phyloP scores from a whole-genome alignment of 2,329 filamentous ascomycete genomes.

The Sporothrix schenckii region DNA sequence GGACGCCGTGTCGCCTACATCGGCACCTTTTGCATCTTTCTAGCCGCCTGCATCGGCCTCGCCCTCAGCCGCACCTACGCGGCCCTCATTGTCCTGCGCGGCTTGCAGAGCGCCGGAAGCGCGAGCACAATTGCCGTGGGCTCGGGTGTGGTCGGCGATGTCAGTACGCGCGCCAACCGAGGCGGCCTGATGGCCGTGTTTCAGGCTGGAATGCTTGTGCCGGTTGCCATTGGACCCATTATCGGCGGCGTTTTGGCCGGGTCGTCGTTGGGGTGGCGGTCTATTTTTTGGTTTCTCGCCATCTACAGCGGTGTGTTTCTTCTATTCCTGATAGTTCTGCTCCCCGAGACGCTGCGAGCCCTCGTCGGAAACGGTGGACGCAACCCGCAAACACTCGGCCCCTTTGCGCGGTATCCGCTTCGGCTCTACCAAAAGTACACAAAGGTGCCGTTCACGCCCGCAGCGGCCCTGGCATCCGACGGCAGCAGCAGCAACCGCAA shows the following conservation, averaged over 20 bases:
- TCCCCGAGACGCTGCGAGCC: conserved; percentile 62
- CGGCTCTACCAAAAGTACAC: conserved; percentile 43
- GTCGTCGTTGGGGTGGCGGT: conserved; percentile 63
- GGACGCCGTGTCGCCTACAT: conserved; percentile 65
- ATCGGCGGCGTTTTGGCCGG: conserved; percentile 66
- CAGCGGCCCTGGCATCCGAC: conserved; percentile 32
- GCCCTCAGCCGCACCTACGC: conserved; percentile 61
- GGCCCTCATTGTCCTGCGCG: conserved; percentile 62
- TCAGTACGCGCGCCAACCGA: conserved; percentile 67
- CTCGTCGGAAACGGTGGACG: conserved; percentile 66
- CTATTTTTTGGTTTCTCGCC: conserved; percentile 69
- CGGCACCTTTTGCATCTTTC: conserved; percentile 60
- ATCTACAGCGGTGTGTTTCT: conserved; percentile 58
- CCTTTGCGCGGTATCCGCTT: conserved; percentile 56
- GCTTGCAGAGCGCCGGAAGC: conserved; percentile 65
- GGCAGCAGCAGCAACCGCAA: conserved; percentile 46
- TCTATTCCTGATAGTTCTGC: conserved; percentile 56
- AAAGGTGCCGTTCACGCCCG: neutral
- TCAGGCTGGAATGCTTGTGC: conserved; percentile 60
- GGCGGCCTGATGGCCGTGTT: conserved; percentile 72
- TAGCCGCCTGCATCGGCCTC: conserved; percentile 62
- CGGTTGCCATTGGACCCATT: conserved; percentile 59
- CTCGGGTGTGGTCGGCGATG: conserved; percentile 71
- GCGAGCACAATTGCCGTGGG: conserved; percentile 71
- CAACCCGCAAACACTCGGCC: conserved; percentile 59